phyloP scores from a whole-genome alignment of 495 filamentous ascomycete genomes.

The Podospora conica region DNA sequence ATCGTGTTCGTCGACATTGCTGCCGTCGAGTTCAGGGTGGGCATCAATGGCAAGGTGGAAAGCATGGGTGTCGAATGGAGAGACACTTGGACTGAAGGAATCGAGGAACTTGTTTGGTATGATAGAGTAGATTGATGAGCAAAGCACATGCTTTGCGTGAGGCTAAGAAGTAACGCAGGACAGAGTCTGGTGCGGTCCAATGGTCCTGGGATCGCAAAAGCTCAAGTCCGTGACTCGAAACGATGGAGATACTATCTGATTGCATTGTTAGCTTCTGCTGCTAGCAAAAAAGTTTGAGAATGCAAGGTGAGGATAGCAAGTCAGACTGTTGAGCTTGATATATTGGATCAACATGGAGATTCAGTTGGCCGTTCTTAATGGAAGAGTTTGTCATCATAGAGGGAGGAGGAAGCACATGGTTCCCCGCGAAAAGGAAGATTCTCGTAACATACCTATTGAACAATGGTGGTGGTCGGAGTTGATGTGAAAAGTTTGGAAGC shows the following conservation, averaged over 20 bases:
- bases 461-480: not conserved
- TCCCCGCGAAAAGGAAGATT: not conserved
- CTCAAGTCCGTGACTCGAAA: not conserved
- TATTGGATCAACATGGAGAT: constrained; percentile 48
- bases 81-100: not conserved
- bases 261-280: constrained; percentile 16
- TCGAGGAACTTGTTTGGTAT: constrained; percentile 9
- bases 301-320: constrained; percentile 9
- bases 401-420: not conserved
- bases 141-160: not conserved
- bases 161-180: not conserved
- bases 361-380: constrained; percentile 57
- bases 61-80: constrained; percentile 7
- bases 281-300: not conserved
- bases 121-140: not conserved
- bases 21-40: constrained; percentile 21
- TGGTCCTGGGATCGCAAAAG: not conserved
- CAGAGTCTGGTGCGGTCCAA: not conserved
- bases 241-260: not conserved
- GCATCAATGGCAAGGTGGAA: not conserved
- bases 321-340: constrained; percentile 62
- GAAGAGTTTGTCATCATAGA: constrained; percentile 45
- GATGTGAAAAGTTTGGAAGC: constrained; percentile 1
- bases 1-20: constrained; percentile 17
- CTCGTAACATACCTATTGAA: constrained; percentile 2